phyloP scores from a whole-genome alignment of 192 early-diverging fungal species.

The Kickxella alabastrina region DNA sequence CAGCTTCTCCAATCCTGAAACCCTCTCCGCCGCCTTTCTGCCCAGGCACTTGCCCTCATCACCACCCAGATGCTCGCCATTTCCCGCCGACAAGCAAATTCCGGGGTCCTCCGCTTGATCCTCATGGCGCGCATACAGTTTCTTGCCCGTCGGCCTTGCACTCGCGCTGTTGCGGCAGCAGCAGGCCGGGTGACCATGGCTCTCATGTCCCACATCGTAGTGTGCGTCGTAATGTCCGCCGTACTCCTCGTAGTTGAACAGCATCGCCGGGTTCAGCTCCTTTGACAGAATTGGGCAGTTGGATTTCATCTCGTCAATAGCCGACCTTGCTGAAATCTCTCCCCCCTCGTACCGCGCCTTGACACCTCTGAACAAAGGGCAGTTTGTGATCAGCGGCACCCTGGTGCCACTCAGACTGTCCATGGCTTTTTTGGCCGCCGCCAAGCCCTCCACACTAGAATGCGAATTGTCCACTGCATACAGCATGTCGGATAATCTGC shows the following conservation, averaged over 20 bases:
- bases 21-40: conserved; percentile 1
- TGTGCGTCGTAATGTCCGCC: conserved; percentile 30
- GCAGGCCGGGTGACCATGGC: conserved; percentile 32
- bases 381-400: conserved; percentile 47
- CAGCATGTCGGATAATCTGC: conserved; percentile 41
- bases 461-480: conserved; percentile 27
- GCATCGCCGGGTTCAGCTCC: conserved; percentile 51
- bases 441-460: background rate
- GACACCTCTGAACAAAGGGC: conserved; percentile 44
- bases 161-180: conserved; percentile 14
- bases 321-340: conserved; percentile 27
- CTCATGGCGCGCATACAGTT: conserved; percentile 25
- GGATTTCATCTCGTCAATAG: conserved; percentile 43
- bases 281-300: conserved; percentile 51
- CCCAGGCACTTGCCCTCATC: no score
- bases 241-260: conserved; percentile 51
- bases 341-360: conserved; percentile 32
- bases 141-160: conserved; percentile 9
- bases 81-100: conserved; percentile 28
- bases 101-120: conserved; percentile 14
- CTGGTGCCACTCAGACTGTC: conserved; percentile 30
- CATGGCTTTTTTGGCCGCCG: conserved; percentile 21
- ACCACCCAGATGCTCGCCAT: conserved; percentile 16
- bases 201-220: conserved; percentile 37
- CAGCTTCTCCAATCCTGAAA: conserved; percentile 37